Base-by-base conservation (phyloP, 1,284 basidiomycete species). In the Rhizoctonia solani region DNA sequence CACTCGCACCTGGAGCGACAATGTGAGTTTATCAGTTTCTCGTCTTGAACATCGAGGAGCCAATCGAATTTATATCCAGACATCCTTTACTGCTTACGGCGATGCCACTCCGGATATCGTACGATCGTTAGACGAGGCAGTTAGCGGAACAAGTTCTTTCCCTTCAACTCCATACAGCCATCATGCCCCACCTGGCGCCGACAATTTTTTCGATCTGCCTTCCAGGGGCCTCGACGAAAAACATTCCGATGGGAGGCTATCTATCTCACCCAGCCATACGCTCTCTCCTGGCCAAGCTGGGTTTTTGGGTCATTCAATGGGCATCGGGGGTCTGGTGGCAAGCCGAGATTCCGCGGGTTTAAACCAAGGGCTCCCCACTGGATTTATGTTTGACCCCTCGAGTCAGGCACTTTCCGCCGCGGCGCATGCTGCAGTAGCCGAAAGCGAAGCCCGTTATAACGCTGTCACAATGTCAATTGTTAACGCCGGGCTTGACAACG, bases 1-100 rank as follows among this genome's bases (percentile, higher is more conserved):
- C 89, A 30, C 77, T 85, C 71, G 82, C 85, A 53, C 83, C 85
- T 52, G 85, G 87, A 71, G 83, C 81, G 34, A 69, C 56, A 21
- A 59, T 68, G n/a, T n/a, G n/a, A n/a, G n/a, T n/a, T n/a, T n/a
- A n/a, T n/a, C n/a, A n/a, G n/a, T n/a, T n/a, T n/a, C n/a, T n/a
- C n/a, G n/a, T n/a, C n/a, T n/a, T n/a, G n/a, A n/a, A n/a, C n/a
- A n/a, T n/a, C n/a, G n/a, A n/a, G n/a, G n/a, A n/a, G n/a, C n/a
- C n/a, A n/a, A n/a, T n/a, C n/a, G n/a, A n/a, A n/a, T n/a, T n/a
- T n/a, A n/a, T n/a, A n/a, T n/a, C n/a, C n/a, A n/a, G n/a, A n/a
- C n/a, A n/a, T n/a, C n/a, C n/a, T n/a, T n/a, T n/a, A n/a, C n/a
- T n/a, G n/a, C n/a, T 5, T 59, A 59, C 29, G 56, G 56, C 8